A percentile compares a stretch with the other conserved stretches of the same genome.
These are phyloP conservation scores for Kuraishia ogatae DNA, from an alignment of 805 yeast genomes.

Conservation along the genomic window DNA sequence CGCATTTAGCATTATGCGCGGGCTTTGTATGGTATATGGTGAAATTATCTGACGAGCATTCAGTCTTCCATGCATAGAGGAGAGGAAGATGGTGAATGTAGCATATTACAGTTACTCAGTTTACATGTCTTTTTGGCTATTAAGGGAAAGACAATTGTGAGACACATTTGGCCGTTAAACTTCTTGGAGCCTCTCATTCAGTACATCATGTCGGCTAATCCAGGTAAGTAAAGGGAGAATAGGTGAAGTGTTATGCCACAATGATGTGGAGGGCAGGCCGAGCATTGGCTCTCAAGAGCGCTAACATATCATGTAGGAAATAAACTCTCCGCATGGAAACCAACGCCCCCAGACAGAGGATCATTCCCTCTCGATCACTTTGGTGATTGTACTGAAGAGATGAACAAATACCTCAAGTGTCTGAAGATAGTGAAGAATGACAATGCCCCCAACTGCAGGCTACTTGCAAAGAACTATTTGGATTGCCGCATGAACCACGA, in stretches of 20 bases:
- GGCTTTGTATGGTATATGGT: not conserved
- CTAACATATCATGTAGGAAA: not conserved
- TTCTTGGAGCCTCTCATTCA: no score
- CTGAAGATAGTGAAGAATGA: constrained; percentile 68
- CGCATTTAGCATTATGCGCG: not conserved
- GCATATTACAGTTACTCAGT: no score
- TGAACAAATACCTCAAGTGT: constrained; percentile 72
- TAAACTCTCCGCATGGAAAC: constrained; percentile 19
- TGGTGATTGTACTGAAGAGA: constrained; percentile 71
- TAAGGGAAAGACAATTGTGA: no score
- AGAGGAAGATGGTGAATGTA: not conserved
- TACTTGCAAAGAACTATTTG: constrained; percentile 73
- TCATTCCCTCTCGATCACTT: constrained; percentile 90
- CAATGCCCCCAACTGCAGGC: constrained; percentile 86
- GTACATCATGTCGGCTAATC: constrained; percentile 2
- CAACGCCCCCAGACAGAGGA: constrained; percentile 95
- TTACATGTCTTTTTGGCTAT: no score
- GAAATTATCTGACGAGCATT: not conserved
- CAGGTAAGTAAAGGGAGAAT: constrained; percentile 1
- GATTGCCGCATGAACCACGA: constrained; percentile 82
- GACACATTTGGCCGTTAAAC: no score
- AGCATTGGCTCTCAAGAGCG: not conserved
- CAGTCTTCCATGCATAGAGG: no score
- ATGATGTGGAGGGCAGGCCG: not conserved
- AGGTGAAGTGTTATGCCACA: no score